These are phyloP conservation scores for Nigrospora osmanthi DNA, from an alignment of 2,329 filamentous ascomycete genomes.

Conservation along the genomic window DNA sequence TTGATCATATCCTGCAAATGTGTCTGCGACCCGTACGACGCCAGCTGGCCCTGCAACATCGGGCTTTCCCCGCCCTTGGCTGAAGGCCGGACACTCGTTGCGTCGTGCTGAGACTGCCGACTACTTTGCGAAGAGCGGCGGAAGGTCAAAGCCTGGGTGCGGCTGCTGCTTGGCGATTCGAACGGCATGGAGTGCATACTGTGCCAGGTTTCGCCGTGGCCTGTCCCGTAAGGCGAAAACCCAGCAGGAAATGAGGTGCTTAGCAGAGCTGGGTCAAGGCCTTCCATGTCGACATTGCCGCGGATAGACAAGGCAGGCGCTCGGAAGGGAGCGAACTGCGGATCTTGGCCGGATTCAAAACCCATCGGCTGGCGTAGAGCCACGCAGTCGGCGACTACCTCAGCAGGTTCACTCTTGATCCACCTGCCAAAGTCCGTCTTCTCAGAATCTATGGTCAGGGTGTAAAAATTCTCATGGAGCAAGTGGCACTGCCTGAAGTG, in stretches of 20 bases:
- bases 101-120: conserved; percentile 39
- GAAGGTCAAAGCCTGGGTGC: conserved; percentile 26
- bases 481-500: conserved; percentile 65
- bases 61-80: conserved; percentile 49
- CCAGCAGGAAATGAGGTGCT: conserved; percentile 23
- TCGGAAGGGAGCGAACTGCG: conserved; percentile 12
- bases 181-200: conserved; percentile 44
- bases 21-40: conserved; percentile 40
- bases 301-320: conserved; percentile 12
- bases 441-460: conserved; percentile 70
- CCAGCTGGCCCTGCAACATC: conserved; percentile 45
- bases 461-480: conserved; percentile 80
- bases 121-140: conserved; percentile 44
- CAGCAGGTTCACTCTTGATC: conserved; percentile 71
- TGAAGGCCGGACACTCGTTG: conserved; percentile 30
- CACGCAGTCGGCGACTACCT: conserved; percentile 75
- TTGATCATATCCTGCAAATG: conserved; percentile 54
- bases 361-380: conserved; percentile 43
- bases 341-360: conserved; percentile 6
- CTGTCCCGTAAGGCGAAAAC: conserved; percentile 11
- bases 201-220: conserved; percentile 39
- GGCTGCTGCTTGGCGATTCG: conserved; percentile 31
- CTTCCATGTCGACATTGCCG: conserved; percentile 23
- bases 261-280: conserved; percentile 29
- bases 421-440: conserved; percentile 68